phyloP scores from a whole-genome alignment of 108 stramenopile species.

The Discostella pseudostelligera region DNA sequence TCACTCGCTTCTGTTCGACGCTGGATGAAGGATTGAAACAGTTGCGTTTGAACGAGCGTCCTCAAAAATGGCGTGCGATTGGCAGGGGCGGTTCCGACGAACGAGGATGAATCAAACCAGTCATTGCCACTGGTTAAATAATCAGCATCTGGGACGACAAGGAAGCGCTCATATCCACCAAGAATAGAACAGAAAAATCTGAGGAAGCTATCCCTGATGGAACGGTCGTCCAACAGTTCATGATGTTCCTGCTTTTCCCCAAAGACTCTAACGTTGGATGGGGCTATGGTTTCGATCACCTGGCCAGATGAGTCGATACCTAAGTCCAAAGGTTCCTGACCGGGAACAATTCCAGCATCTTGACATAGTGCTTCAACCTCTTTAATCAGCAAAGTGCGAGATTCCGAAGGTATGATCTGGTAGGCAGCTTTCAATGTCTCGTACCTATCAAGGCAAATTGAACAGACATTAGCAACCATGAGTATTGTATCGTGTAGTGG shows the following conservation, averaged over 20 bases:
- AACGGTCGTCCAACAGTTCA: constrained; percentile 80
- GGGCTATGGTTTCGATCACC: constrained; percentile 49
- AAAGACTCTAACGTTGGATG: constrained; percentile 46
- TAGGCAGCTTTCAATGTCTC: constrained; percentile 69
- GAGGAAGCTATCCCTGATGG: constrained; percentile 78
- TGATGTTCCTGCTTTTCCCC: constrained; percentile 15
- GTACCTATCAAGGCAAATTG: constrained; percentile 31
- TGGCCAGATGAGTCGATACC: constrained; percentile 48
- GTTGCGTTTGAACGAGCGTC: constrained; percentile 66
- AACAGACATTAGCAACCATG: constrained; percentile 1
- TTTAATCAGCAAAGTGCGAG: constrained; percentile 66
- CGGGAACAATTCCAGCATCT: constrained; percentile 77
- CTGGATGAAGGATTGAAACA: constrained; percentile 88
- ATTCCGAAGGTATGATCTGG: constrained; percentile 68
- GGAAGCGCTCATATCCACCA: constrained; percentile 79
- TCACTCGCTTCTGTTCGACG: constrained; percentile 85
- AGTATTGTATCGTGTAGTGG: not conserved
- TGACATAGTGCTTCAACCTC: constrained; percentile 81
- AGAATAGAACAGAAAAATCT: constrained; percentile 80
- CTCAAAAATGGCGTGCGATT: constrained; percentile 59
- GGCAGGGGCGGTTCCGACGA: constrained; percentile 60
- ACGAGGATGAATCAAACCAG: constrained; percentile 85
- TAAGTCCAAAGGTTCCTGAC: constrained; percentile 79
- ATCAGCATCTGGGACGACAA: constrained; percentile 86
- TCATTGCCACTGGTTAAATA: constrained; percentile 80